These are phyloP conservation scores for Curvularia spicifera DNA, from an alignment of 2,329 filamentous ascomycete genomes.

Conservation along the genomic window DNA sequence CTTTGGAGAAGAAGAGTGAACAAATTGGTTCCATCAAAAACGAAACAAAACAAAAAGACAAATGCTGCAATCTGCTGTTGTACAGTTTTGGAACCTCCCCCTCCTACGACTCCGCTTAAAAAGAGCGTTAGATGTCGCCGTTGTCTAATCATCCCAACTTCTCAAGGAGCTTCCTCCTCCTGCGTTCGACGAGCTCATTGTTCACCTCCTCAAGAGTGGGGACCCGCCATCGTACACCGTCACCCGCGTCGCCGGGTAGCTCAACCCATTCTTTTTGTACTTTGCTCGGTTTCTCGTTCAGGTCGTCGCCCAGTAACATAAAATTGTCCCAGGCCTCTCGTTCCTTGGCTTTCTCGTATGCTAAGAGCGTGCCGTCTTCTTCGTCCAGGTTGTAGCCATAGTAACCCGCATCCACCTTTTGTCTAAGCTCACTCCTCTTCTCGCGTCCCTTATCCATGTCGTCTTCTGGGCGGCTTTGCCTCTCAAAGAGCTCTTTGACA, in stretches of 20 bases:
- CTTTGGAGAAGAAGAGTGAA: neutral
- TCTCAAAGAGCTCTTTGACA: slow-evolving; percentile 79
- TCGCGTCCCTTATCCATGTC: slow-evolving; percentile 69
- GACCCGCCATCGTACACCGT: slow-evolving; percentile 81
- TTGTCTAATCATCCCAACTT: slow-evolving; percentile 63
- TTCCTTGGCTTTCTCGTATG: slow-evolving; percentile 84
- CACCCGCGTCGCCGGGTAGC: slow-evolving; percentile 83
- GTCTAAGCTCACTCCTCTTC: slow-evolving; percentile 71
- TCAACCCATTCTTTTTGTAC: slow-evolving; percentile 70
- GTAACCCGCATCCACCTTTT: slow-evolving; percentile 88
- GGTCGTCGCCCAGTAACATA: slow-evolving; percentile 61
- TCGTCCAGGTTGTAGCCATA: slow-evolving; percentile 95
- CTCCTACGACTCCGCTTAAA: slow-evolving; percentile 5
- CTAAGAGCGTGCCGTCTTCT: slow-evolving; percentile 81
- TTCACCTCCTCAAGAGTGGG: slow-evolving; percentile 93
- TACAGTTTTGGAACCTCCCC: slow-evolving; percentile 7
- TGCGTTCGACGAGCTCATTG: slow-evolving; percentile 85
- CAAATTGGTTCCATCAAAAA: neutral
- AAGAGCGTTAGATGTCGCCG: neutral
- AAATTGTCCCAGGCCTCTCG: slow-evolving; percentile 77
- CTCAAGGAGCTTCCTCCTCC: slow-evolving; percentile 82
- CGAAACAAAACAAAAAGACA: neutral
- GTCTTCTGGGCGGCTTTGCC: slow-evolving; percentile 43
- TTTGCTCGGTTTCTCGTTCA: slow-evolving; percentile 33
- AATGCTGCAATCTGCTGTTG: slow-evolving; percentile 14